Base-by-base conservation (phyloP, 352 stramenopile genomes). In the Chrysophaeum taylorii region DNA sequence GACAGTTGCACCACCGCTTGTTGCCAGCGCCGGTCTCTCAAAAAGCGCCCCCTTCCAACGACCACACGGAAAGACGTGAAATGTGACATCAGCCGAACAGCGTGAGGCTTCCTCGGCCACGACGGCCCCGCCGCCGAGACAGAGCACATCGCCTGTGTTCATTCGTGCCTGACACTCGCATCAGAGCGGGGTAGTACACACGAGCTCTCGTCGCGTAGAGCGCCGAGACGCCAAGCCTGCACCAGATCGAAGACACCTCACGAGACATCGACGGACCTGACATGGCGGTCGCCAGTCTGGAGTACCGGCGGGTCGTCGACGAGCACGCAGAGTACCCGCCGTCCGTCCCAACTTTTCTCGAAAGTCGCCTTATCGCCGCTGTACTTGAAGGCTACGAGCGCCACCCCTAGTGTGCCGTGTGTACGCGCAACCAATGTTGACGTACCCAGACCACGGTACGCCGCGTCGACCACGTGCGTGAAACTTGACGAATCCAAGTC, bases 351-450 rank as follows among this genome's bases (percentile, higher is more conserved):
- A 2, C 12, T 18, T 25, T 2, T 4, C 9, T 45, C 12, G 57
- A 66, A 66, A 36, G 57, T 36, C 2, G 14, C 57, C 16, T 9
- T 1, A 1, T 45, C 57, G 57, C 5, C 1, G 12, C 1, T 18
- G 57, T 48, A 66, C 33, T 45, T 45, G 35, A 66, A 66, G 33
- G 57, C 57, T 31, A 66, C 21, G 33, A 66, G 36, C 2, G 12
- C 16, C 9, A 27, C 2, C 5, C 35, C 57, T 4, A 66, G 57
- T n/a, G n/a, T n/a, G n/a, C n/a, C n/a, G n/a, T n/a, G n/a, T n/a
- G n/a, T n/a, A n/a, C n/a, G n/a, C n/a, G n/a, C n/a, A n/a, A n/a
- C n/a, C n/a, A n/a, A n/a, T n/a, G n/a, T n/a, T n/a, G n/a, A n/a
- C n/a, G n/a, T n/a, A n/a, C n/a, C n/a, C n/a, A n/a, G n/a, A n/a